Conservation (phyloP, 345 rosid genomes). For the Turritis glabra region DNA sequence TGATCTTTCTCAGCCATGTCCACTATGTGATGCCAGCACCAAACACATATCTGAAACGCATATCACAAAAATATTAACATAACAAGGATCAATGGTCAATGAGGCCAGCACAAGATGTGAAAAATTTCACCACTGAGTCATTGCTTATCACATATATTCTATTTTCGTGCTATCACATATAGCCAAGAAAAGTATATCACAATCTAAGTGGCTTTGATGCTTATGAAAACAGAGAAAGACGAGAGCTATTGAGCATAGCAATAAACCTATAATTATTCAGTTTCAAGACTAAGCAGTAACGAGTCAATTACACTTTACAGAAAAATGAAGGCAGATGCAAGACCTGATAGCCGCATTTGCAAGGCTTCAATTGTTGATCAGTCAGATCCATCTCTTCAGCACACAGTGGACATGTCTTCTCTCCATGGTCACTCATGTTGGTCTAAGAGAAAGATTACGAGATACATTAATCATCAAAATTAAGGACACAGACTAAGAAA, state of each 20-base stretch:
- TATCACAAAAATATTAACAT: background rate
- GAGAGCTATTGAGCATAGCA: background rate
- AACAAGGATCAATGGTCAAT: background rate
- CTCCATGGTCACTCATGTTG: conserved; percentile 81
- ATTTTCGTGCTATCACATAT: background rate
- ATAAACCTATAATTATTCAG: background rate
- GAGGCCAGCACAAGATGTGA: background rate
- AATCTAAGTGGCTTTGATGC: background rate
- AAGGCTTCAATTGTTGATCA: conserved; percentile 87
- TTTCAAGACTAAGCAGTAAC: background rate
- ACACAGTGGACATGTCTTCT: conserved; percentile 76
- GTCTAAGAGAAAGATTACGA: conserved; percentile 15
- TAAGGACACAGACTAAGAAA: no score
- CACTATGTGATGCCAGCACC: conserved; percentile 97
- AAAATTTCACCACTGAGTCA: background rate
- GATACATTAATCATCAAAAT: conserved; percentile 1
- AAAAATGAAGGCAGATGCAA: conserved; percentile 5
- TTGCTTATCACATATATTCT: background rate
- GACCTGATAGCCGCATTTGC: conserved; percentile 90
- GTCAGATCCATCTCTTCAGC: conserved; percentile 88
- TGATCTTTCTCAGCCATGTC: conserved; percentile 95
- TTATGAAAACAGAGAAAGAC: background rate
- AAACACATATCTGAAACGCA: conserved; percentile 71
- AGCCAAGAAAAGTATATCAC: background rate
- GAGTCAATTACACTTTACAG: background rate